Evolutionary conservation across 2,329 filamentous ascomycete species (phyloP).

Genomic region (Colletotrichum camelliae): DNA sequence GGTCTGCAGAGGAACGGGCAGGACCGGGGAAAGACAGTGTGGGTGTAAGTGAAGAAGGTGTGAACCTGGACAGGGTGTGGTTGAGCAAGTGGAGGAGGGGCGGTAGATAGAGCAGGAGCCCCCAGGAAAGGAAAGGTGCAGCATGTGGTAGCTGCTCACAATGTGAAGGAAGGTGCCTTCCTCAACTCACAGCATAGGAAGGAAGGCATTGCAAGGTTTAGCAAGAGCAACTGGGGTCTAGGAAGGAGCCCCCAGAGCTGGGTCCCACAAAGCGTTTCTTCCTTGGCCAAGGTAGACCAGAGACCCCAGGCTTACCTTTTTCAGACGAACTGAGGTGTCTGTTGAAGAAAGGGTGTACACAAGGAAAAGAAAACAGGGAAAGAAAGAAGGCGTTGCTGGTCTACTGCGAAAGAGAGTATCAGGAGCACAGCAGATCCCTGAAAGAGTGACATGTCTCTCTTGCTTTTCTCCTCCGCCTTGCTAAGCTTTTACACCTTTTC

Average conservation of each 20-base stretch:
- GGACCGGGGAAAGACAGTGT: not conserved
- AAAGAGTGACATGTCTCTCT: not conserved
- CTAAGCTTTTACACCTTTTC: not conserved
- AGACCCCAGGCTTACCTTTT: not conserved
- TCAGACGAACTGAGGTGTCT: not conserved
- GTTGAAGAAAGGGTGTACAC: not conserved
- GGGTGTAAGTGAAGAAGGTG: not conserved
- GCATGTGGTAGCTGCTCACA: not conserved
- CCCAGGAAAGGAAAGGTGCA: not conserved
- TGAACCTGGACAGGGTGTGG: not conserved
- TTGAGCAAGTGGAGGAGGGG: not conserved
- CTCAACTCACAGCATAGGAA: not conserved
- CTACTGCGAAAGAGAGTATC: not conserved
- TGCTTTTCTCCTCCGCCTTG: not conserved
- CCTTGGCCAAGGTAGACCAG: not conserved
- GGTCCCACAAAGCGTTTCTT: not conserved
- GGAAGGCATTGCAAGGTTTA: not conserved
- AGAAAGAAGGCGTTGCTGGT: not conserved
- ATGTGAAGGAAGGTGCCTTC: not conserved
- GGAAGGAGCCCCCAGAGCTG: not conserved
- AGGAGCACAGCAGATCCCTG: not conserved
- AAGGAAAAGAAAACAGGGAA: not conserved
- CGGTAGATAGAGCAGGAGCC: not conserved
- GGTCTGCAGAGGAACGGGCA: not conserved
- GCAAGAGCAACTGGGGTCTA: not conserved